phyloP scores from a whole-genome alignment of 148 eudicot species.

The Nepenthes gracilis region DNA sequence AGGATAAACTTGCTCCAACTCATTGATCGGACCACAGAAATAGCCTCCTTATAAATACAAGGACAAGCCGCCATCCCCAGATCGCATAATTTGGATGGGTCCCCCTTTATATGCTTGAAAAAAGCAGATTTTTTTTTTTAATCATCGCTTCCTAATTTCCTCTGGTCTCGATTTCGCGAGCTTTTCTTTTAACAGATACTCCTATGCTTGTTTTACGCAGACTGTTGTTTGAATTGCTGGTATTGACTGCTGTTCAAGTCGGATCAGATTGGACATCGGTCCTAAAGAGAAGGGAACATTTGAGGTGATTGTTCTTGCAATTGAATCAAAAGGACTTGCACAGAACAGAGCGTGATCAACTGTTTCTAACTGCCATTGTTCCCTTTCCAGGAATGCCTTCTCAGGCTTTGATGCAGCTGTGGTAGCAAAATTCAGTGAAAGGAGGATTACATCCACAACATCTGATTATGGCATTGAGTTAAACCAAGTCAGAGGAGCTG shows the following conservation, averaged over 20 bases:
- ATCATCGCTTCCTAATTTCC: no score
- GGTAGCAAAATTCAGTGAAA: constrained; percentile 61
- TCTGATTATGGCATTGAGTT: constrained; percentile 41
- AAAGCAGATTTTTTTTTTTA: not conserved
- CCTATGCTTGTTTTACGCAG: constrained; percentile 13
- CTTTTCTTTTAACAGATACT: not conserved
- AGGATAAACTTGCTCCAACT: no score
- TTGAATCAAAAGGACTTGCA: not conserved
- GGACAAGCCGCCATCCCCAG: no score
- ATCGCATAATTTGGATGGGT: no score
- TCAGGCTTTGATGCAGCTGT: constrained; percentile 62
- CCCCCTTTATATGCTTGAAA: no score
- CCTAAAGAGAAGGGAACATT: constrained; percentile 53
- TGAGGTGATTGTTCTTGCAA: constrained; percentile 27
- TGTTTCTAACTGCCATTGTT: not conserved
- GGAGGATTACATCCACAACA: constrained; percentile 43
- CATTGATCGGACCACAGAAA: no score
- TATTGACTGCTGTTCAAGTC: constrained; percentile 70
- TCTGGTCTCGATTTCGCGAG: no score
- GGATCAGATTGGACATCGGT: constrained; percentile 89
- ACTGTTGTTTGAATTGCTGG: constrained; percentile 60
- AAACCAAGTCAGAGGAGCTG: constrained; percentile 62
- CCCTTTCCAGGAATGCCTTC: constrained; percentile 55
- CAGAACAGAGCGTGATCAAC: not conserved
- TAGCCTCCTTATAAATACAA: no score